A percentile compares a stretch with the other conserved stretches of the same genome.
phyloP scores from a whole-genome alignment of 1,139 yeast species.

The Nematodospora anomalae region DNA sequence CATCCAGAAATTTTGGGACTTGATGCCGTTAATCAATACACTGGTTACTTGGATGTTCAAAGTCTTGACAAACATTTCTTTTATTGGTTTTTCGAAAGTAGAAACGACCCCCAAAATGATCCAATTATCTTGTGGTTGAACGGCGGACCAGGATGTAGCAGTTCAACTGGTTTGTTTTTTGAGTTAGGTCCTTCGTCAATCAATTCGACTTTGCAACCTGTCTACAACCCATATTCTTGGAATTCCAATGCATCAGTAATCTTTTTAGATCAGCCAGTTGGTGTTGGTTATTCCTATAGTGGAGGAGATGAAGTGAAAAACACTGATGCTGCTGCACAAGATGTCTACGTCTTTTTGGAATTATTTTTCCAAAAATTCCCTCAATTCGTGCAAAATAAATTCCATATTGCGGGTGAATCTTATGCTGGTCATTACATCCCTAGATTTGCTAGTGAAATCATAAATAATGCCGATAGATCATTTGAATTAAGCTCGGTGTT shows the following conservation, averaged over 20 bases:
- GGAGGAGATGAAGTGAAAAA: slow-evolving; percentile 53
- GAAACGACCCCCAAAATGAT: slow-evolving; percentile 84
- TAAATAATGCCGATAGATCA: slow-evolving; percentile 60
- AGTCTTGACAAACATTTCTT: slow-evolving; percentile 70
- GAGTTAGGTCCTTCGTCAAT: slow-evolving; percentile 88
- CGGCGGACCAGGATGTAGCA: slow-evolving; percentile 92
- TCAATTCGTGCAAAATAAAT: slow-evolving; percentile 52
- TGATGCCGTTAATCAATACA: slow-evolving; percentile 60
- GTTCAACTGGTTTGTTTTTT: slow-evolving; percentile 86
- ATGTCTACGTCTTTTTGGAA: slow-evolving; percentile 75
- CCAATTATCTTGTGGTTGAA: slow-evolving; percentile 87
- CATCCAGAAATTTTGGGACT: slow-evolving; percentile 47
- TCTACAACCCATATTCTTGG: slow-evolving; percentile 81
- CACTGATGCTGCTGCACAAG: slow-evolving; percentile 74
- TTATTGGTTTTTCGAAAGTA: slow-evolving; percentile 87
- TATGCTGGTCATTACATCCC: slow-evolving; percentile 91
- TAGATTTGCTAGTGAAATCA: slow-evolving; percentile 70
- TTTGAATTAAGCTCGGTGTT: slow-evolving; percentile 70
- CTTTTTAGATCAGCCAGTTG: slow-evolving; percentile 93
- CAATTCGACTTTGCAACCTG: slow-evolving; percentile 63
- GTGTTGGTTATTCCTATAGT: slow-evolving; percentile 80
- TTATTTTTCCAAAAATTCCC: slow-evolving; percentile 77
- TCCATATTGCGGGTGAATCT: slow-evolving; percentile 87
- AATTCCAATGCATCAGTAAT: slow-evolving; percentile 86
- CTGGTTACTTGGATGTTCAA: slow-evolving; percentile 63